These are phyloP conservation scores for Rhododendron vialii DNA, from an alignment of 148 eudicot genomes.

Conservation along the genomic window DNA sequence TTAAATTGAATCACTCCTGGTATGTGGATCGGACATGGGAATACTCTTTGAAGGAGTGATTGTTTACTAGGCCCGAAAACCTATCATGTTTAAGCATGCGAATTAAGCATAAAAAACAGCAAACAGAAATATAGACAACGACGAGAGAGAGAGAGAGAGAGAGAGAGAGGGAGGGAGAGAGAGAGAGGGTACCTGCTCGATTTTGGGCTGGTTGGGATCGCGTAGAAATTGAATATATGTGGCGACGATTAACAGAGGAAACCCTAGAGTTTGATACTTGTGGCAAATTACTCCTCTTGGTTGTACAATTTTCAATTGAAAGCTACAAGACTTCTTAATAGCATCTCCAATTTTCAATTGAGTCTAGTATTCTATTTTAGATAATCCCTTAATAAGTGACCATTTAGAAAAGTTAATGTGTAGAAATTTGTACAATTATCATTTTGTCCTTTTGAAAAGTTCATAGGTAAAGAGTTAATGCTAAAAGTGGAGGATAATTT, in stretches of 20 bases:
- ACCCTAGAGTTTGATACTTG: not conserved
- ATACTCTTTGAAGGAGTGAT: not conserved
- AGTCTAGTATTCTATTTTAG: too few species aligned
- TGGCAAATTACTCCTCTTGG: not conserved
- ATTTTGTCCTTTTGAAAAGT: too few species aligned
- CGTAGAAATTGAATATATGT: not conserved
- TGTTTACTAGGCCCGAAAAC: not conserved
- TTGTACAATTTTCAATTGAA: not conserved
- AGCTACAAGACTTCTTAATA: not conserved
- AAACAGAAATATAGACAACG: not conserved
- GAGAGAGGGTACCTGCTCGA: not conserved
- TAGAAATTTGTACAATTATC: too few species aligned
- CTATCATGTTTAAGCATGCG: not conserved
- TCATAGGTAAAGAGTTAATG: too few species aligned
- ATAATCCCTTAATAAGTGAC: too few species aligned
- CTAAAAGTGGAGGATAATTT: too few species aligned
- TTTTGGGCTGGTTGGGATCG: not conserved
- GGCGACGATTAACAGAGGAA: not conserved
- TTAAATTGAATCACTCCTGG: not conserved
- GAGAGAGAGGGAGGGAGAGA: not conserved
- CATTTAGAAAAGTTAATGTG: too few species aligned
- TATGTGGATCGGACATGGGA: not conserved
- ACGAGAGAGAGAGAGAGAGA: not conserved
- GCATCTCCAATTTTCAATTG: too few species aligned
- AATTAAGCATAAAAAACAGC: not conserved